A percentile compares a stretch with the other conserved stretches of the same genome.
phyloP scores from a whole-genome alignment of 208 protist genomes.

The Crithidia expoeki region DNA sequence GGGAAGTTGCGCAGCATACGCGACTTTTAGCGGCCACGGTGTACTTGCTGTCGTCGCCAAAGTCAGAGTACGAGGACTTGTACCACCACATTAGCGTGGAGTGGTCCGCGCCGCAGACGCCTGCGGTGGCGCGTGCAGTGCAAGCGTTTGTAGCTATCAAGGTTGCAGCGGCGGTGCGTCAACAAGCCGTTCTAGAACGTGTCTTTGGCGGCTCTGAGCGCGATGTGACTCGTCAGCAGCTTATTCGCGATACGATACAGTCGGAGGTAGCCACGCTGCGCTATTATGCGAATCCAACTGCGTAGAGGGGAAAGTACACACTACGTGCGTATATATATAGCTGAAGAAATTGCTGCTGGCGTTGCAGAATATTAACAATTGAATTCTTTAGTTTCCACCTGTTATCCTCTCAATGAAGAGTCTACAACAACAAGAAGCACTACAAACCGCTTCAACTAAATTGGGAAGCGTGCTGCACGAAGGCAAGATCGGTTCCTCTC shows the following conservation, averaged over 20 bases:
- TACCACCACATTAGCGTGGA: constrained; percentile 50
- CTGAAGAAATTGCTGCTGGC: too few relatives aligned
- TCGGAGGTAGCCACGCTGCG: constrained; percentile 52
- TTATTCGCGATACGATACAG: constrained; percentile 39
- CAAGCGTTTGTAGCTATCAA: constrained; percentile 27
- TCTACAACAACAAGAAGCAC: too few relatives aligned
- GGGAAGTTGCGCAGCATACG: constrained; percentile 39
- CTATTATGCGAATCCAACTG: constrained; percentile 23
- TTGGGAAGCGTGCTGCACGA: too few relatives aligned
- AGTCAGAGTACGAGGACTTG: constrained; percentile 31
- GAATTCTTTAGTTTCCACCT: too few relatives aligned
- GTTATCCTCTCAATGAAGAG: too few relatives aligned
- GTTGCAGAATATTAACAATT: too few relatives aligned
- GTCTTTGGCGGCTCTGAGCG: constrained; percentile 27
- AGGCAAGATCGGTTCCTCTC: too few relatives aligned
- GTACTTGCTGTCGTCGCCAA: constrained; percentile 20
- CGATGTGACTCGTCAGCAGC: constrained; percentile 30
- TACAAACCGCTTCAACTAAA: too few relatives aligned
- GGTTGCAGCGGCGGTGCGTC: constrained; percentile 11
- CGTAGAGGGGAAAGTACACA: neutral
- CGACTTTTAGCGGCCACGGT: constrained; percentile 39
- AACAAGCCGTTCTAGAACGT: constrained; percentile 6
- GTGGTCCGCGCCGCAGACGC: constrained; percentile 41
- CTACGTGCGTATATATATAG: too few relatives aligned
- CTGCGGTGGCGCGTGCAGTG: constrained; percentile 8